Conservation (phyloP, 371 early-diverging fungal genomes). For the Circinella umbellata region DNA sequence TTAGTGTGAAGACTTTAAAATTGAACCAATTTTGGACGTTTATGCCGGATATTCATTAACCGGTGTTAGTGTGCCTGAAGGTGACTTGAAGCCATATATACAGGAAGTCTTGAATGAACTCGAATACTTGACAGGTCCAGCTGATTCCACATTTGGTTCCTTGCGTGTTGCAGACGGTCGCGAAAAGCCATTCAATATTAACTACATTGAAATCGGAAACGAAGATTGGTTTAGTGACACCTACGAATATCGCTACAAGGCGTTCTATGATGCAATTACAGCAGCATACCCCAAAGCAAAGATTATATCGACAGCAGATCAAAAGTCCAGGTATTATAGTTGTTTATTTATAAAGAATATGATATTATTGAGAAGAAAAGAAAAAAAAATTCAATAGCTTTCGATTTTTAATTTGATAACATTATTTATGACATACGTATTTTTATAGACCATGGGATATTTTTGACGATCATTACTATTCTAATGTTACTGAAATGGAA, state of each 20-base stretch:
- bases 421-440: too few relatives aligned
- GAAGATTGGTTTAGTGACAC: constrained; percentile 30
- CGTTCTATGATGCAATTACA: constrained; percentile 30
- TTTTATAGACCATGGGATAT: constrained; percentile 20
- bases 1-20: constrained; percentile 18
- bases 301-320: constrained; percentile 23
- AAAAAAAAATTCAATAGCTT: too few relatives aligned
- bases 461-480: constrained; percentile 30
- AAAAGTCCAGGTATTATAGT: not conserved
- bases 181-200: constrained; percentile 26
- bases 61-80: constrained; percentile 23
- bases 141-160: constrained; percentile 24
- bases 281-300: constrained; percentile 21
- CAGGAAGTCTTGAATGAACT: constrained; percentile 32
- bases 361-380: too few relatives aligned
- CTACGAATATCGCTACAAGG: constrained; percentile 29
- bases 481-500: constrained; percentile 18
- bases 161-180: constrained; percentile 28
- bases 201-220: constrained; percentile 31
- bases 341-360: too few relatives aligned
- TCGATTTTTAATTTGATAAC: too few relatives aligned
- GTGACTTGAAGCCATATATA: constrained; percentile 28
- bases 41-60: constrained; percentile 27
- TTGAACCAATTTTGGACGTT: constrained; percentile 19
- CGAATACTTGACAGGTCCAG: constrained; percentile 31